These are phyloP conservation scores for Hericium rajendrae DNA, from an alignment of 768 basidiomycete genomes.

Conservation along the genomic window DNA sequence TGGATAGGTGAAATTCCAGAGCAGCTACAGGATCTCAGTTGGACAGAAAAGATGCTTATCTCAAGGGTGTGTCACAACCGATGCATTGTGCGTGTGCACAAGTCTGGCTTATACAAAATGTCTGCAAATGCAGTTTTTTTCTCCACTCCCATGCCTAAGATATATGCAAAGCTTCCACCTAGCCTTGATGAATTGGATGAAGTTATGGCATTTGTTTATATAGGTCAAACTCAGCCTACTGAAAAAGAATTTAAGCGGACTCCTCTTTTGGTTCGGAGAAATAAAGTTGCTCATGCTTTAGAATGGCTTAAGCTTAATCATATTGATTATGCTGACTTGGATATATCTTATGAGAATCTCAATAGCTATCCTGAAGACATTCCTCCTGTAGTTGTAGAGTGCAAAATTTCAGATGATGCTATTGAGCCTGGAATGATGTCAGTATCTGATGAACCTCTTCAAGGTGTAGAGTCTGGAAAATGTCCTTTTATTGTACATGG, in stretches of 20 bases:
- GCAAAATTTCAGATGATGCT: not conserved
- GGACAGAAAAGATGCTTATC: conserved; percentile 23
- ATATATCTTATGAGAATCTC: conserved; percentile 4
- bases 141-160: conserved; percentile 6
- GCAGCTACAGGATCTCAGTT: conserved; percentile 19
- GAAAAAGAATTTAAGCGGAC: conserved; percentile 18
- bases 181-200: conserved; percentile 11
- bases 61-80: conserved; percentile 20
- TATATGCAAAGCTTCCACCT: conserved; percentile 10
- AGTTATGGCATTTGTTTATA: conserved; percentile 22
- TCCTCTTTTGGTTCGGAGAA: conserved; percentile 16
- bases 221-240: conserved; percentile 19
- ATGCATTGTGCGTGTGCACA: conserved; percentile 22
- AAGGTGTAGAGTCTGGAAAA: not conserved
- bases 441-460: not conserved
- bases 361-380: conserved; percentile 3
- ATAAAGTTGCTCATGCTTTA: conserved; percentile 11
- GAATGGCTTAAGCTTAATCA: conserved; percentile 17
- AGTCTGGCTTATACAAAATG: conserved; percentile 17
- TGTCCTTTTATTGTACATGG: conserved; percentile 9
- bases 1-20: conserved; percentile 28
- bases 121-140: conserved; percentile 12
- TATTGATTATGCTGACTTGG: conserved; percentile 8
- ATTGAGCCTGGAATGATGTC: not conserved
- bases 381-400: not conserved